Evolutionary conservation across 176 grass and related monocot species (phyloP), one percentile per base, ranked within the genome.

Genomic region (Aegilops umbellulata): DNA sequence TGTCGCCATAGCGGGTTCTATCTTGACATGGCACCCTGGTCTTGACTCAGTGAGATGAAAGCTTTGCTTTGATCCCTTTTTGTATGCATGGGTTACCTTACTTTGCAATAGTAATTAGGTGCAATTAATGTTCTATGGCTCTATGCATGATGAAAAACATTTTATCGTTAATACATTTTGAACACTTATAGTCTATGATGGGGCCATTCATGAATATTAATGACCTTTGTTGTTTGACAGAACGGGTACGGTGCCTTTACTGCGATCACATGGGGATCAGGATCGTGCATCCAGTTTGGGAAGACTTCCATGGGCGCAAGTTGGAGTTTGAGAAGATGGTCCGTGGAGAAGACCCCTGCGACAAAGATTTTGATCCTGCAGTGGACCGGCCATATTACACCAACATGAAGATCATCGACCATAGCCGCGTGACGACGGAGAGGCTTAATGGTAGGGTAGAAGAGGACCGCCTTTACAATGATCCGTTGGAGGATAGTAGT

Each of bases 301-400:
- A 16, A 74, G 39, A 46, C n/a, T 74, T 74, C 70, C 23, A 74
- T 74, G 70, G 70, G 70, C 39, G 70, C 23, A 46, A 74, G 70
- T 46, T 74, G 70, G 70, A 74, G 2, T 46, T 74, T 74, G 70
- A 74, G 70, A 74, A 74, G 70, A 74, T 74, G 70, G 23, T 74
- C 1, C 1, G 70, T 74, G 70, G 70, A 74, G 39, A 74, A 74
- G 70, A 74, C 39, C 70, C 70, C 12, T 74, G 70, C 0, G 70
- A 74, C 44, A 14, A 46, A 9, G 70, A 74, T 26, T 46, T 74
- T 46, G 70, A 74, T 74, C 70, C 39, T 26, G 70, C 70, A 26
- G 1, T 26, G 12, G 38, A 74, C 6, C 0, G 4, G 1, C 39
- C 70, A 74, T 74, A 74, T 74, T 74, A 74, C 70, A 74, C 70